phyloP scores from a whole-genome alignment of 768 basidiomycete species.

The Rhizopogon vesiculosus region DNA sequence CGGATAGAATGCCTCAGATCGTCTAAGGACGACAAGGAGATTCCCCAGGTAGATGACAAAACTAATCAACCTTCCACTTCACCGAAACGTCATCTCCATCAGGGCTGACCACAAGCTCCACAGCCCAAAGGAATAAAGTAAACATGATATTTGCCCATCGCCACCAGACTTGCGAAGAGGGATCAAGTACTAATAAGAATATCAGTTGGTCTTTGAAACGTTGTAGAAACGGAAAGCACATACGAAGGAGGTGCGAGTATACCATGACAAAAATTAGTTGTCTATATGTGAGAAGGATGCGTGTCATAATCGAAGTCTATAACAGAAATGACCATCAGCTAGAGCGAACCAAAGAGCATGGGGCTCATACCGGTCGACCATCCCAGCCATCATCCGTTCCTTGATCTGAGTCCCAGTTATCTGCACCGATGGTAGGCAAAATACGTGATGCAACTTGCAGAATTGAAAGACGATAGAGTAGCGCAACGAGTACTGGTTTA shows the following conservation, averaged over 20 bases:
- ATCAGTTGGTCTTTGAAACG: slow-evolving; percentile 1
- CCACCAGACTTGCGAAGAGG: slow-evolving; percentile 92
- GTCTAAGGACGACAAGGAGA: slow-evolving; percentile 1
- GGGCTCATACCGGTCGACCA: slow-evolving; percentile 56
- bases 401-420: slow-evolving; percentile 71
- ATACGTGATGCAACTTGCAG: slow-evolving; percentile 80
- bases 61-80: slow-evolving; percentile 72
- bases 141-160: slow-evolving; percentile 90
- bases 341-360: background rate
- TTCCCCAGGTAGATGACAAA: slow-evolving; percentile 5
- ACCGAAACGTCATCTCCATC: slow-evolving; percentile 65
- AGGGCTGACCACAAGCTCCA: slow-evolving; percentile 76
- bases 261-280: slow-evolving; percentile 84
- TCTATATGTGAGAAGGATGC: slow-evolving; percentile 73
- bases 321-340: slow-evolving; percentile 1
- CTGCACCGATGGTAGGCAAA: slow-evolving; percentile 78
- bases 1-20: slow-evolving; percentile 3
- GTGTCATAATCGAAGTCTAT: slow-evolving; percentile 79
- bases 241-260: slow-evolving; percentile 81
- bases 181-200: slow-evolving; percentile 65
- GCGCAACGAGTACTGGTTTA: slow-evolving; percentile 75
- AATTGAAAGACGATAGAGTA: slow-evolving; percentile 76
- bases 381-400: slow-evolving; percentile 60
- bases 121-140: slow-evolving; percentile 76
- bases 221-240: slow-evolving; percentile 24